Evolutionary conservation across 257 asterid species (phyloP).

Genomic region (Forsythia viridissima): DNA sequence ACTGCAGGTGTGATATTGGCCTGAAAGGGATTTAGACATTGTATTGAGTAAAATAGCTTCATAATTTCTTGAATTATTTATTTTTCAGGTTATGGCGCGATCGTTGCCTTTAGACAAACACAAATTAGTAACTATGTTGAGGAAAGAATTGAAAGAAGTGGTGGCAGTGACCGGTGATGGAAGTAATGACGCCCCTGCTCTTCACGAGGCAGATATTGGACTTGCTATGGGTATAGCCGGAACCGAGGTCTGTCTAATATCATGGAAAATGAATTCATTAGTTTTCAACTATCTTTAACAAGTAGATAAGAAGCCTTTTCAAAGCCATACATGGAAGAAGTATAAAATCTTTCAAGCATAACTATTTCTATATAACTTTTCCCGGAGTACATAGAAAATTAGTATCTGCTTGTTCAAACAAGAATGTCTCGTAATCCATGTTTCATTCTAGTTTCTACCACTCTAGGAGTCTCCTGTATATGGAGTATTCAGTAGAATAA

Average conservation of each 20-base stretch:
- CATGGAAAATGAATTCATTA: background rate
- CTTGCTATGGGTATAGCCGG: constrained; percentile 67
- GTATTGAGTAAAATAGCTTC: background rate
- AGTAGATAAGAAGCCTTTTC: too few species aligned
- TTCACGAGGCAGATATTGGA: constrained; percentile 62
- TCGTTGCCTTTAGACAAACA: constrained; percentile 76
- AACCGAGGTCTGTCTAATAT: constrained; percentile 43
- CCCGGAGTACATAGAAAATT: background rate
- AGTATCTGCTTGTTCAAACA: too few species aligned
- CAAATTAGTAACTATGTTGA: constrained; percentile 59
- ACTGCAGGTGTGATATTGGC: constrained; percentile 54
- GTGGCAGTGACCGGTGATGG: constrained; percentile 74
- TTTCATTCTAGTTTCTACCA: too few species aligned
- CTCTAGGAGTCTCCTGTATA: too few species aligned
- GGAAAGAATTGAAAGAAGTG: constrained; percentile 62
- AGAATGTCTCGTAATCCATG: too few species aligned
- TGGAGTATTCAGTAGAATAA: constrained; percentile 1
- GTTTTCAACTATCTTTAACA: background rate
- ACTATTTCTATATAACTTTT: background rate
- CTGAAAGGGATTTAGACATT: background rate
- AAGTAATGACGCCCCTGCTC: constrained; percentile 62
- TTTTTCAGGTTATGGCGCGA: constrained; percentile 68
- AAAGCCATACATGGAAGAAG: too few species aligned
- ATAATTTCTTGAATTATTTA: background rate
- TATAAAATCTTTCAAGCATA: too few species aligned